Percentiles rank a stretch among this genome's conserved stretches.
phyloP scores from a whole-genome alignment of 169 alveolate species.

The Eimeria praecox region DNA sequence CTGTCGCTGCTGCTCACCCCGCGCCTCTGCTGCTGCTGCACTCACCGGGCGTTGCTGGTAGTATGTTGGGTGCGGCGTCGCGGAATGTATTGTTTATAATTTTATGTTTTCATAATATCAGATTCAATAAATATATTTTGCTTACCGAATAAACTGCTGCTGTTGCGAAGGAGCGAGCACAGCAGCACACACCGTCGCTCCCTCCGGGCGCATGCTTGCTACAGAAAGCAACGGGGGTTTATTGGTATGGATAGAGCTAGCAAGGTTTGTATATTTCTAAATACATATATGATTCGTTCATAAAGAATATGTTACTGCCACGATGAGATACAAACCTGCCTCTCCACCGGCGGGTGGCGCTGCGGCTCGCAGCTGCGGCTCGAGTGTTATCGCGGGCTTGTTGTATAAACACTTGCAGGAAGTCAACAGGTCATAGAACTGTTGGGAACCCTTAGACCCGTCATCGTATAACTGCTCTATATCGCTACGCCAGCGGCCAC shows the following conservation, averaged over 20 bases:
- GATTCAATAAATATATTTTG: not conserved
- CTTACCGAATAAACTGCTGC: not conserved
- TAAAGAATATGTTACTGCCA: not conserved
- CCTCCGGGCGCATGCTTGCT: not conserved
- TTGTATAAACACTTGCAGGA: too few relatives aligned
- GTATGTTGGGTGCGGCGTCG: conserved; percentile 21
- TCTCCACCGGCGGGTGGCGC: not conserved
- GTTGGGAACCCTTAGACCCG: too few relatives aligned
- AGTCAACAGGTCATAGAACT: too few relatives aligned
- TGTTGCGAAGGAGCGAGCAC: not conserved
- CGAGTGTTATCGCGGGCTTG: too few relatives aligned
- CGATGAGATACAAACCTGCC: not conserved
- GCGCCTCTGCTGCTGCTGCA: conserved; percentile 67
- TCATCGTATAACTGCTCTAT: not conserved
- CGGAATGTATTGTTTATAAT: not conserved
- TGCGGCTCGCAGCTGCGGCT: too few relatives aligned
- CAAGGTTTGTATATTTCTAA: not conserved
- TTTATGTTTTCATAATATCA: not conserved
- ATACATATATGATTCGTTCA: not conserved
- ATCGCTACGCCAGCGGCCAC: not conserved
- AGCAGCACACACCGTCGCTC: not conserved
- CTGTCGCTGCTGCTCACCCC: conserved; percentile 69
- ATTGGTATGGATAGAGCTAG: not conserved
- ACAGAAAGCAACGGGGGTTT: not conserved
- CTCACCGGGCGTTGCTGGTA: not conserved